Evolutionary conservation across 768 basidiomycete species (phyloP), one percentile per base, ranked within the genome.

Genomic region (Mycena filopes): DNA sequence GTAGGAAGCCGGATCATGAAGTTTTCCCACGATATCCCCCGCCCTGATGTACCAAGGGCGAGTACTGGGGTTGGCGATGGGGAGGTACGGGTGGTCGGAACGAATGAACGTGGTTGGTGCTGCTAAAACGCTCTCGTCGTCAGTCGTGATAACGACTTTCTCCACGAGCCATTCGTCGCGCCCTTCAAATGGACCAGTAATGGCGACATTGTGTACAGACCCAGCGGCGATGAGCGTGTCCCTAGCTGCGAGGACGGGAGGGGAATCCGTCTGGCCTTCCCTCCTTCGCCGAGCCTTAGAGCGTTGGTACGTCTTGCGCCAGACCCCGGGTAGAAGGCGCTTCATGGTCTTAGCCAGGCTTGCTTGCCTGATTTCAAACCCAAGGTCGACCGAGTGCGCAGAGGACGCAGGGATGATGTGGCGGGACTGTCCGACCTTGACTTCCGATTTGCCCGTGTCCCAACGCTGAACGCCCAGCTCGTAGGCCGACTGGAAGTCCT

Each of bases 1-100:
- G 41, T 57, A 64, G 25, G n/a, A 4, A 38, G 20, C 12, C 0
- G 55, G 63, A 36, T 64, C 55, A 10, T 29, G 36, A 0, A 64
- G 36, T 16, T 51, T 51, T 4, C 54, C 54, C 16, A 56, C 63
- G 16, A 64, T 29, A 33, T 64, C 67, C 6, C 71, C 66, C 10
- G 36, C 50, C 12, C 62, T 23, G 13, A 72, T 70, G 28, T 38
- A 57, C 42, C 60, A 45, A 0, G 71, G 71, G 0, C 60, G 51
- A 3, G 56, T 31, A 12, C 59, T 50, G 0, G 70, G 57, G 42
- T 72, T 72, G 7, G 71, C 71, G 3, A 72, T 62, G 2, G 71
- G 71, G 0, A 72, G 8, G 49, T 31, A 56, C 0, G 71, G 68
- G 29, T 28, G 18, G 5, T 21, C 20, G 5, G 66, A 20, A 1